A percentile compares a stretch with the other conserved stretches of the same genome.
These are phyloP conservation scores for Aspergillus phoenicis DNA, from an alignment of 2,329 filamentous ascomycete species.

Conservation along the genomic window DNA sequence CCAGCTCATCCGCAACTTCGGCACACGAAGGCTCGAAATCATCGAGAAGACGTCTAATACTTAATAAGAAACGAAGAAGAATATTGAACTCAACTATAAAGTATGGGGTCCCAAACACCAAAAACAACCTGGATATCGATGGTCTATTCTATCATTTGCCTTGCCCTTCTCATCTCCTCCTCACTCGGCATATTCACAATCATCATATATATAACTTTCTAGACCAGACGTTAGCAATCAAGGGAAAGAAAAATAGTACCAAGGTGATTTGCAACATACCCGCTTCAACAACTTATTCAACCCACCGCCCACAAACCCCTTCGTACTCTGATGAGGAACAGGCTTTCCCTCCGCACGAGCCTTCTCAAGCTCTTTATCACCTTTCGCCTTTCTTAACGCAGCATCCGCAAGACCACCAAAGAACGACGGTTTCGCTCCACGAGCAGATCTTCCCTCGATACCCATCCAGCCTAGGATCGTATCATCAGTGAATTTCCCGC, in stretches of 20 bases:
- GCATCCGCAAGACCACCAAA: no score
- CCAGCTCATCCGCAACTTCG: no score
- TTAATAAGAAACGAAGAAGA: no score
- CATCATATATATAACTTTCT: slow-evolving; percentile 56
- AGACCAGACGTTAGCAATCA: not conserved
- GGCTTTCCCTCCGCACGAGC: no score
- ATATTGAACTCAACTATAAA: no score
- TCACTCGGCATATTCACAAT: slow-evolving; percentile 55
- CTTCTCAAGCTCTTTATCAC: no score
- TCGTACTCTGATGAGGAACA: not conserved
- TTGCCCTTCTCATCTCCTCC: slow-evolving; percentile 41
- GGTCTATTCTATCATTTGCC: not conserved
- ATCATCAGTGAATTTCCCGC: slow-evolving; percentile 42
- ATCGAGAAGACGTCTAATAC: no score
- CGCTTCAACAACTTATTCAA: slow-evolving; percentile 34
- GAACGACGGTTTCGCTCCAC: not conserved
- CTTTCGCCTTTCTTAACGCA: no score
- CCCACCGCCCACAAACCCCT: not conserved
- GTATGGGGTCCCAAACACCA: no score
- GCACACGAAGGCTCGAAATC: no score
- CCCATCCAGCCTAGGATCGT: slow-evolving; percentile 13
- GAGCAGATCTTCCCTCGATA: not conserved
- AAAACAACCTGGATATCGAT: no score
- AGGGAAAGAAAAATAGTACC: not conserved
- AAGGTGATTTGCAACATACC: slow-evolving; percentile 17